Conservation (phyloP, 1,284 basidiomycete genomes). For the Tilletia indica region DNA sequence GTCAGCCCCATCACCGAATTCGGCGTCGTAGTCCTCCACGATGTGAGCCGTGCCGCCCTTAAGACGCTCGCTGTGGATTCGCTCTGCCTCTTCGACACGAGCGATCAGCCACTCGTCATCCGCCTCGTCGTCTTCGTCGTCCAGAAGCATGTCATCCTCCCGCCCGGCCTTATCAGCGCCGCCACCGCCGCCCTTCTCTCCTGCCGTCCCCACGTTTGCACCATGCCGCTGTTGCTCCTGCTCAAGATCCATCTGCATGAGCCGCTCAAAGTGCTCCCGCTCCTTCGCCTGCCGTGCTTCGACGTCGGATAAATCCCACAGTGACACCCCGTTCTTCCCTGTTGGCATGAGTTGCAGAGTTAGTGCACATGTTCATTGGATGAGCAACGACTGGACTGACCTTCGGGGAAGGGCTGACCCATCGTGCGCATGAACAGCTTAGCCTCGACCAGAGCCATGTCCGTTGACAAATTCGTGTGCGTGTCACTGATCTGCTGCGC, state of each 20-base stretch:
- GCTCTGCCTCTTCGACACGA: conserved; percentile 13
- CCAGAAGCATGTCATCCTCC: conserved; percentile 25
- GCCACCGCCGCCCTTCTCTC: conserved; percentile 29
- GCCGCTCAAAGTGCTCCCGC: conserved; percentile 58
- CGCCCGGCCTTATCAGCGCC: conserved; percentile 33
- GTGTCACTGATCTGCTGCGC: conserved; percentile 95
- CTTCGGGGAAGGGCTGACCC: conserved; percentile 92
- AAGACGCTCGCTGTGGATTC: neutral
- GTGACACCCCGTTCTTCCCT: conserved; percentile 77
- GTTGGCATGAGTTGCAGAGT: neutral
- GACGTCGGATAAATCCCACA: conserved; percentile 89
- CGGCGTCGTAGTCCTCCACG: conserved; percentile 45
- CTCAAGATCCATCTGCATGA: conserved; percentile 36
- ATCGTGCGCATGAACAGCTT: conserved; percentile 97
- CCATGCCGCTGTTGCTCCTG: neutral
- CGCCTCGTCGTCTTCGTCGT: conserved; percentile 19
- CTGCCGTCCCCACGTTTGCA: neutral
- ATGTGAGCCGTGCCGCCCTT: neutral
- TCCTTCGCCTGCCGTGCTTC: conserved; percentile 77
- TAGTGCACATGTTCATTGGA: neutral
- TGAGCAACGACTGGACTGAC: conserved; percentile 57
- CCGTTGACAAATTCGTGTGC: conserved; percentile 93
- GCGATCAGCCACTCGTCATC: conserved; percentile 13
- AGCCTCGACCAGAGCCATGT: conserved; percentile 93
- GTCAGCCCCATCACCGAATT: conserved; percentile 55